phyloP scores from a whole-genome alignment of 768 basidiomycete genomes.

The Pleurotus tuber-regium region DNA sequence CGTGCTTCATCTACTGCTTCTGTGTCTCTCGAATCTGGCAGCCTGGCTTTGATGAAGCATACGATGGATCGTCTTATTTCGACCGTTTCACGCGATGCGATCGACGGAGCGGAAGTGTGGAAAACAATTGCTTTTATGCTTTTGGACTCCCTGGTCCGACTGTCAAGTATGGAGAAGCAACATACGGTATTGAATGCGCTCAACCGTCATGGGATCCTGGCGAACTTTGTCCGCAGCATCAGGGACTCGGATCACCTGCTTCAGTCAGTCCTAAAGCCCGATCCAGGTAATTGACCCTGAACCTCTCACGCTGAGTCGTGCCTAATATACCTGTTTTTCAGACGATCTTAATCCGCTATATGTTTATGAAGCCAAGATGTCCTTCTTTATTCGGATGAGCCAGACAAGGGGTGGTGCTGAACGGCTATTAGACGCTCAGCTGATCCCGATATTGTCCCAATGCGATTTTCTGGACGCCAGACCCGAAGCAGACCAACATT shows the following conservation, averaged over 20 bases:
- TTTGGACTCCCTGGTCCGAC: slow-evolving; percentile 74
- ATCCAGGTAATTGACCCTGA: slow-evolving; percentile 62
- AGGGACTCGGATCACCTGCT: slow-evolving; percentile 80
- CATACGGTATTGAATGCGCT: slow-evolving; percentile 57
- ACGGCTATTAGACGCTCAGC: slow-evolving; percentile 72
- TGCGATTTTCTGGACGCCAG: slow-evolving; percentile 87
- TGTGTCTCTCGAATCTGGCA: slow-evolving; percentile 53
- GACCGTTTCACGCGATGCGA: slow-evolving; percentile 83
- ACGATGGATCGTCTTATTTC: slow-evolving; percentile 71
- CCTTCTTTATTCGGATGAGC: slow-evolving; percentile 80
- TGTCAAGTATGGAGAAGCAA: slow-evolving; percentile 70
- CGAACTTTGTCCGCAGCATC: slow-evolving; percentile 78
- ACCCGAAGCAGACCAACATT: slow-evolving; percentile 79
- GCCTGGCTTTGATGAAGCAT: slow-evolving; percentile 63
- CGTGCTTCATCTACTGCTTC: slow-evolving; percentile 16
- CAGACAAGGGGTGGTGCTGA: slow-evolving; percentile 85
- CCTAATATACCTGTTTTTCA: no score
- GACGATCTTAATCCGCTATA: slow-evolving; percentile 90
- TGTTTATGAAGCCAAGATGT: slow-evolving; percentile 94
- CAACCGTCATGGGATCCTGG: slow-evolving; percentile 71
- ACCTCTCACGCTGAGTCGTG: background rate
- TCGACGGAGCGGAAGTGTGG: slow-evolving; percentile 96
- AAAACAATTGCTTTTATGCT: slow-evolving; percentile 93
- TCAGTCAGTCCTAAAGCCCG: slow-evolving; percentile 77
- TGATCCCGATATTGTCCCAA: slow-evolving; percentile 71